Evolutionary conservation across 129 eudicot species (phyloP).

Genomic region (Kitagawia praeruptora): DNA sequence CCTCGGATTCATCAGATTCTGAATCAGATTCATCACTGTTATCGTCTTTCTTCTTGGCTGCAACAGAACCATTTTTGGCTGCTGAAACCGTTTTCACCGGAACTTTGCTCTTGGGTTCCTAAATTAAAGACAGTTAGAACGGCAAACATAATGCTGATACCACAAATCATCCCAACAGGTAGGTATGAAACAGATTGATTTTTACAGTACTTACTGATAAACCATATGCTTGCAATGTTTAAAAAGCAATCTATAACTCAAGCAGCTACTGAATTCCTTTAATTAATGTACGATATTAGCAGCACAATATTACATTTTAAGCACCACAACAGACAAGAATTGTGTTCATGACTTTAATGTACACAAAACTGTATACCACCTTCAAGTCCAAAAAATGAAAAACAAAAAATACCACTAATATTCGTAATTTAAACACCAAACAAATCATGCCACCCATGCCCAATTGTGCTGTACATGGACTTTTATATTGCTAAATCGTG

Average conservation of each 20-base stretch:
- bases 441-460: neutral
- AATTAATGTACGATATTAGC: neutral
- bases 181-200: neutral
- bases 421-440: neutral
- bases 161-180: neutral
- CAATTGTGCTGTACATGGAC: neutral
- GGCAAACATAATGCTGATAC: neutral
- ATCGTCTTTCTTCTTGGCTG: slow-evolving; percentile 20
- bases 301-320: neutral
- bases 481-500: neutral
- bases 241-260: neutral
- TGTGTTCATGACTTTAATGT: neutral
- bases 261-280: neutral
- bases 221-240: neutral
- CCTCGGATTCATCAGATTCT: too few species aligned
- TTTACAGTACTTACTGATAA: neutral
- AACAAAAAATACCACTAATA: too few species aligned
- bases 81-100: neutral
- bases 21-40: slow-evolving; percentile 19
- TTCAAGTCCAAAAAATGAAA: neutral
- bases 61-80: slow-evolving; percentile 14
- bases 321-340: neutral
- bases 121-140: neutral
- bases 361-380: neutral
- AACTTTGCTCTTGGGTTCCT: neutral